Percentiles rank a stretch among this genome's conserved stretches.
These are phyloP conservation scores for Phytophthora lateralis DNA, from an alignment of 352 stramenopile species.

Conservation along the genomic window DNA sequence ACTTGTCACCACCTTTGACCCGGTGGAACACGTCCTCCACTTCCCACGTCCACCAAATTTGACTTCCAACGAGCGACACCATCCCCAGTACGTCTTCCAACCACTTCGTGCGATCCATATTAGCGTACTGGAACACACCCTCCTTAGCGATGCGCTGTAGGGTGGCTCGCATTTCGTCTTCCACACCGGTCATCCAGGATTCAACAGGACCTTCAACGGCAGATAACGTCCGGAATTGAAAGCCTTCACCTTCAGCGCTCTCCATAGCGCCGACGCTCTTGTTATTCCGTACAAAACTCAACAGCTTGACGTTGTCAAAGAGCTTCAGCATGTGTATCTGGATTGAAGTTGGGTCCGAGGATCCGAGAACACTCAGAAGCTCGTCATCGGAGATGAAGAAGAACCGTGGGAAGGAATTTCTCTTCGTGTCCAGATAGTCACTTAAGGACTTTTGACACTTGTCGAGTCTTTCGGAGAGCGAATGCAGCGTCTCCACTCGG, in stretches of 20 bases:
- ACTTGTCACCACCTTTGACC: slow-evolving; percentile 91
- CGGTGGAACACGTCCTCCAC: slow-evolving; percentile 93
- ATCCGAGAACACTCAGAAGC: slow-evolving; percentile 90
- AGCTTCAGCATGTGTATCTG: slow-evolving; percentile 96
- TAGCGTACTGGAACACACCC: slow-evolving; percentile 92
- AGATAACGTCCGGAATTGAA: slow-evolving; percentile 79
- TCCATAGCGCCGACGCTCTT: slow-evolving; percentile 92
- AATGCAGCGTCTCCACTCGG: slow-evolving; percentile 88
- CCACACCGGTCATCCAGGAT: slow-evolving; percentile 92
- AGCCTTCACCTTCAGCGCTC: slow-evolving; percentile 91
- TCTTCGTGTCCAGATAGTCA: slow-evolving; percentile 91
- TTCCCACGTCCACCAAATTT: slow-evolving; percentile 96
- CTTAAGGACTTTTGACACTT: slow-evolving; percentile 92
- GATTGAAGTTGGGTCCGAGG: slow-evolving; percentile 91
- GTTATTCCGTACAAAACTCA: slow-evolving; percentile 90
- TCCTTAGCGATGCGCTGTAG: slow-evolving; percentile 93
- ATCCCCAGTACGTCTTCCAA: slow-evolving; percentile 91
- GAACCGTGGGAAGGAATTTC: slow-evolving; percentile 93
- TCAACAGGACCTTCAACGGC: slow-evolving; percentile 92
- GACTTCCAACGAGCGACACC: slow-evolving; percentile 91
- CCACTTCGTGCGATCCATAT: slow-evolving; percentile 87
- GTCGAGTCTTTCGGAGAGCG: slow-evolving; percentile 88
- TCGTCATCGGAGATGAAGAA: slow-evolving; percentile 97
- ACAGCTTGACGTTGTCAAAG: slow-evolving; percentile 94
- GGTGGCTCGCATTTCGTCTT: slow-evolving; percentile 90